Percentiles rank a stretch among this genome's conserved stretches.
These are phyloP conservation scores for Trichoderma erinaceum DNA, from an alignment of 495 filamentous ascomycete species.

Conservation along the genomic window DNA sequence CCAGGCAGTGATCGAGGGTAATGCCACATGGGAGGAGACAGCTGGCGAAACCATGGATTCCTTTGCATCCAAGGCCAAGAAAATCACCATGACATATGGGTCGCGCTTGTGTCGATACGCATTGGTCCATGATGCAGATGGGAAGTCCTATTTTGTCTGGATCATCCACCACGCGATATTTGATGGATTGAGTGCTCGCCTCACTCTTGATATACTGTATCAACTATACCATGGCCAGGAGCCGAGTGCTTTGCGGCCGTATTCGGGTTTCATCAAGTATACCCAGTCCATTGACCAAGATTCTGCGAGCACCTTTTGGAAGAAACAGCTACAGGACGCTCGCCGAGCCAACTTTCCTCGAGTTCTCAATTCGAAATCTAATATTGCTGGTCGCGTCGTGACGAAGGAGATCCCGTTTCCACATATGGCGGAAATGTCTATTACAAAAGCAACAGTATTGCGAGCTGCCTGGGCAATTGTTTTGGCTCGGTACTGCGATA, in stretches of 20 bases:
- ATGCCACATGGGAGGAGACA: constrained; percentile 19
- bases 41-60: background rate
- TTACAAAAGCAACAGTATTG: constrained; percentile 36
- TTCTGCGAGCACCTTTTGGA: background rate
- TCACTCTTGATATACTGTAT: constrained; percentile 13
- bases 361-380: too few relatives aligned
- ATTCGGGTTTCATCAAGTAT: constrained; percentile 46
- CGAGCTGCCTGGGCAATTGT: constrained; percentile 44
- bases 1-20: constrained; percentile 23
- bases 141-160: constrained; percentile 22
- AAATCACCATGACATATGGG: constrained; percentile 14
- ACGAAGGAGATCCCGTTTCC: constrained; percentile 3
- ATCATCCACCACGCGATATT: constrained; percentile 20
- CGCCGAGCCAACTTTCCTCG: background rate
- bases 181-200: background rate
- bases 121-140: background rate
- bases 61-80: background rate
- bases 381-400: constrained; percentile 7
- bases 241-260: background rate
- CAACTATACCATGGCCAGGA: background rate
- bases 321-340: background rate
- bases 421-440: background rate
- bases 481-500: constrained; percentile 33
- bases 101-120: constrained; percentile 5
- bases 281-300: constrained; percentile 12